These are phyloP conservation scores for Byssothecium circinans DNA, from an alignment of 2,329 filamentous ascomycete genomes.

Conservation along the genomic window DNA sequence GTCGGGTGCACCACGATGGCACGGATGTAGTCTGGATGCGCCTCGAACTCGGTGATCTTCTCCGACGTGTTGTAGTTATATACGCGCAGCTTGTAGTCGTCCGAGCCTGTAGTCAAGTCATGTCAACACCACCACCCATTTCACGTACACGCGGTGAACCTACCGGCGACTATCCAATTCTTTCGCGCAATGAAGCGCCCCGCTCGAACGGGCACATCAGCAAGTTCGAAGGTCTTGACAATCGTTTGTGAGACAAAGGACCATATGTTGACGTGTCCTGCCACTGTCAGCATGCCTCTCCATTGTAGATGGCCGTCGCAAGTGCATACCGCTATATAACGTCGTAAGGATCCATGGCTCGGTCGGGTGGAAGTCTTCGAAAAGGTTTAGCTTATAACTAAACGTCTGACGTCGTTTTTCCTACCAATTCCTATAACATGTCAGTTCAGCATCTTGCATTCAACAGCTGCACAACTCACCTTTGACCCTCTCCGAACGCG, in stretches of 20 bases:
- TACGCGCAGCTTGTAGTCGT: constrained; percentile 79
- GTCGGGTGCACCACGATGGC: constrained; percentile 95
- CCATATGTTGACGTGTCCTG: constrained; percentile 98
- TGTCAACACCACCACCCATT: constrained; percentile 19
- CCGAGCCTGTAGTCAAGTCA: constrained; percentile 54
- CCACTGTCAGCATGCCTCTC: constrained; percentile 27
- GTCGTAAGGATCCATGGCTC: constrained; percentile 96
- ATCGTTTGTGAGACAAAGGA: constrained; percentile 79
- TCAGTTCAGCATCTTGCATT: constrained; percentile 24
- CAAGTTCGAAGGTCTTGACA: constrained; percentile 98
- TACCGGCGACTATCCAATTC: constrained; percentile 96
- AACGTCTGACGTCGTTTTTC: constrained; percentile 8
- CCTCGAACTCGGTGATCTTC: constrained; percentile 96
- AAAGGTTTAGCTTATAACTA: constrained; percentile 18
- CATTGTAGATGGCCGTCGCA: constrained; percentile 3
- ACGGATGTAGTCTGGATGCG: constrained; percentile 97
- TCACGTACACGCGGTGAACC: constrained; percentile 3
- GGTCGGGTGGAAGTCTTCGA: constrained; percentile 94
- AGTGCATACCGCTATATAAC: constrained; percentile 78
- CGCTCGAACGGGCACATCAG: constrained; percentile 95
- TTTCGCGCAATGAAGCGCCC: constrained; percentile 96
- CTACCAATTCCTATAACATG: constrained; percentile 39
- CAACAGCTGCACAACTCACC: constrained; percentile 25
- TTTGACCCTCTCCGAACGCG: constrained; percentile 93
- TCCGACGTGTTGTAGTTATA: constrained; percentile 99